Evolutionary conservation across 208 protist genomes (phyloP), one percentile per base, ranked within the genome.

Genomic region (Wallacemonas sp.): DNA sequence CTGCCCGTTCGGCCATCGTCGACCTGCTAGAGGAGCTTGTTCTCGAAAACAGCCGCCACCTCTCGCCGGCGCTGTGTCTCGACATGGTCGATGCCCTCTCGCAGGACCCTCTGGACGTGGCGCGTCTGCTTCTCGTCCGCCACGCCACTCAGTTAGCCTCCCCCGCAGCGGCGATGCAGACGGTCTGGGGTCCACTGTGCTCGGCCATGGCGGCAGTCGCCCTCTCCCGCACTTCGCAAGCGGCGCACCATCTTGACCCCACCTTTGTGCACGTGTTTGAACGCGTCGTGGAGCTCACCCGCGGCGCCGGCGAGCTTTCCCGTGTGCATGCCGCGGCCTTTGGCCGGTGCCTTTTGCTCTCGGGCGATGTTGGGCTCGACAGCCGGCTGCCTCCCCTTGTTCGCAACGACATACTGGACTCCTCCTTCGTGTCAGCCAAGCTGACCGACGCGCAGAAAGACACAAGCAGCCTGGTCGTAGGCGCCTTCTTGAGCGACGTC

Each of bases 401-500:
- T 8, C 67, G 75, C 14, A 70, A 85, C 8, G 85, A 92, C 54
- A 61, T 96, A 4, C 77, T 96, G 15, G 81, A 69, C 38, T 80
- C 79, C 5, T n/a, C 51, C 15, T 15, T 39, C 31, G 4, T 19
- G 81, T 77, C 15, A 86, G 83, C 66, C 33, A 56, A 12, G 70
- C 70, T n/a, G 66, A 71, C 4, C 65, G 70, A 54, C 0, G 9
- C 17, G 17, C 39, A 41, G 4, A 39, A 72, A n/a, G 34, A 46
- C 1, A 44, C 42, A 2, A 72, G 61, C 5, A 55, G 68, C 21
- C 36, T 86, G 36, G 72, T 81, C 11, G 68, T 96, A 5, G 70
- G 79, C 22, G 85, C 80, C 2, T 96, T 96, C 70, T 55, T 96
- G 34, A 91, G 82, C 38, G 90, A 96, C 39, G 51, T 96, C 12